These are phyloP conservation scores for Pythium oligandrum DNA, from an alignment of 352 stramenopile species.

Conservation along the genomic window DNA sequence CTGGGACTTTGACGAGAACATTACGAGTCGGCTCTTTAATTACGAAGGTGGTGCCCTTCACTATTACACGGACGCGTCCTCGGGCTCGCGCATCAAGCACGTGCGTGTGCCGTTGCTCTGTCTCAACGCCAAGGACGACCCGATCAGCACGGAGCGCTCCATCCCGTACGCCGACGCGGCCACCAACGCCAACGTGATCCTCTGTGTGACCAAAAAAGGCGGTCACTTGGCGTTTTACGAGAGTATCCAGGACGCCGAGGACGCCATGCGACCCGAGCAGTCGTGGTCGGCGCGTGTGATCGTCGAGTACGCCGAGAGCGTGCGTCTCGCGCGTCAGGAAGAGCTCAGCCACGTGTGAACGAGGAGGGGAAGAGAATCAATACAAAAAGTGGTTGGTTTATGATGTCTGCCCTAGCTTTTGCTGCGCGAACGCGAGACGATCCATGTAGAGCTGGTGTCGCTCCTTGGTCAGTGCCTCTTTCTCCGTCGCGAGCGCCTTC, in stretches of 20 bases:
- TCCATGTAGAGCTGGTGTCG: slow-evolving; percentile 74
- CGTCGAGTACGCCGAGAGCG: slow-evolving; percentile 38
- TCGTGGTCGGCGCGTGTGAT: slow-evolving; percentile 34
- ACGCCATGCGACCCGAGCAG: neutral
- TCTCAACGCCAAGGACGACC: slow-evolving; percentile 42
- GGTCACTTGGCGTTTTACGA: slow-evolving; percentile 61
- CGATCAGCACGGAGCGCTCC: slow-evolving; percentile 31
- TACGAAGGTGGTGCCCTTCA: slow-evolving; percentile 35
- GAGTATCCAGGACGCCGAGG: slow-evolving; percentile 1
- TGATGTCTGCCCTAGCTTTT: slow-evolving; percentile 26
- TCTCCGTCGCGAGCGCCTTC: slow-evolving; percentile 41
- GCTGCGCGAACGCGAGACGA: slow-evolving; percentile 50
- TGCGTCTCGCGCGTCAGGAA: slow-evolving; percentile 11
- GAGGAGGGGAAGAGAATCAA: too few relatives aligned
- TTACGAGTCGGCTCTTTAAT: slow-evolving; percentile 43
- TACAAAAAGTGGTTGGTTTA: too few relatives aligned
- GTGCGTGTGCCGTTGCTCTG: slow-evolving; percentile 44
- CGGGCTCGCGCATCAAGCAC: slow-evolving; percentile 19
- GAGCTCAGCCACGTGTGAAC: too few relatives aligned
- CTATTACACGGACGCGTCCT: slow-evolving; percentile 45
- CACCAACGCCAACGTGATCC: slow-evolving; percentile 48
- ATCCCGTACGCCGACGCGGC: slow-evolving; percentile 25
- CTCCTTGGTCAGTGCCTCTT: slow-evolving; percentile 54
- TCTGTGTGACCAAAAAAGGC: slow-evolving; percentile 47
- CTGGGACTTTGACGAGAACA: slow-evolving; percentile 43